phyloP scores from a whole-genome alignment of 129 eudicot species.

The Flaveria robusta region DNA sequence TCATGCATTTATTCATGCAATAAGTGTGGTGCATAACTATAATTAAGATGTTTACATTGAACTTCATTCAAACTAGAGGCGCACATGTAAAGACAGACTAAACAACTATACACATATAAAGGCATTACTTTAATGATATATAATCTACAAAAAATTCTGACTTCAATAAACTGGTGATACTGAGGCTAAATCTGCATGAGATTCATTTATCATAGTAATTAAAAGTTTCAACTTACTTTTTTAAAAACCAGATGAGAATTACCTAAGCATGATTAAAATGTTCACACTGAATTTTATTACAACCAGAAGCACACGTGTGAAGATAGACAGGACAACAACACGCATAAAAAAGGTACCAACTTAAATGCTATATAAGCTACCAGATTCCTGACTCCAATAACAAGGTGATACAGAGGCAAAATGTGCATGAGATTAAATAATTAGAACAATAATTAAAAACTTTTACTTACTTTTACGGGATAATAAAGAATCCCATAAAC shows the following conservation, averaged over 20 bases:
- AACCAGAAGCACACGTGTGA: background rate
- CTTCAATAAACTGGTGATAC: slow-evolving; percentile 1
- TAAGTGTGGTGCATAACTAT: background rate
- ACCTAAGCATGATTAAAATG: background rate
- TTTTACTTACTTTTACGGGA: slow-evolving; percentile 82
- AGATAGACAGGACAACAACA: slow-evolving; percentile 2
- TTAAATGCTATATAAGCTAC: slow-evolving; percentile 9
- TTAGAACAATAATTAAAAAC: background rate
- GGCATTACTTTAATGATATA: background rate
- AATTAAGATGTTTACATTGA: slow-evolving; percentile 8
- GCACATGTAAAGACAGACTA: background rate
- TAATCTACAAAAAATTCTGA: background rate
- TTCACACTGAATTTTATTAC: slow-evolving; percentile 12
- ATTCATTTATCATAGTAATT: background rate
- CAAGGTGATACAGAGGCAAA: background rate
- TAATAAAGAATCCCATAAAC: slow-evolving; percentile 92
- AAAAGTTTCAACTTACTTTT: background rate
- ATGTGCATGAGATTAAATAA: background rate
- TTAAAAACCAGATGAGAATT: no score
- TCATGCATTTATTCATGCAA: background rate
- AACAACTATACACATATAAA: slow-evolving; percentile 6
- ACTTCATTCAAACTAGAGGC: background rate
- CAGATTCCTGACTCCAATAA: background rate
- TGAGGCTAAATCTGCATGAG: background rate
- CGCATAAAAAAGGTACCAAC: background rate